phyloP scores from a whole-genome alignment of 306 rosid species.

The Rosa multiflora region DNA sequence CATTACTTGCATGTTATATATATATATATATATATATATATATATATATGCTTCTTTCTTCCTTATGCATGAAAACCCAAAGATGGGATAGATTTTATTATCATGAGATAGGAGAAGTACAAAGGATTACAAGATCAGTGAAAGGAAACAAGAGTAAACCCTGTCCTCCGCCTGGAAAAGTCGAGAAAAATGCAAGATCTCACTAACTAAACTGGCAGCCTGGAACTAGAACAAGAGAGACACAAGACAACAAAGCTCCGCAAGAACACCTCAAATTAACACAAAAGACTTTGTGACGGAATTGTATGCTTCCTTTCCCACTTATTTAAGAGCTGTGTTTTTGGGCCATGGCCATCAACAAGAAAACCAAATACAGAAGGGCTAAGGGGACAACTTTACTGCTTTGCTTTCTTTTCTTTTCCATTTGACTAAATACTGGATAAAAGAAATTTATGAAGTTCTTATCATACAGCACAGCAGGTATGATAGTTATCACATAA shows the following conservation, averaged over 20 bases:
- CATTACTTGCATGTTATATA: neutral
- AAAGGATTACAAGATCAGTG: neutral
- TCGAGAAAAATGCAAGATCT: neutral
- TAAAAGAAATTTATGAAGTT: neutral
- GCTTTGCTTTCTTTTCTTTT: neutral
- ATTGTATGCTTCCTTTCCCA: neutral
- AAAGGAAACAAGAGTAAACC: neutral
- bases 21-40: no score
- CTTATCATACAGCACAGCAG: neutral
- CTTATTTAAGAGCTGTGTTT: neutral
- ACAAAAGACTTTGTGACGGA: no score
- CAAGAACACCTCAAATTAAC: no score
- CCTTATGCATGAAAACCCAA: neutral
- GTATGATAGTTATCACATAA: neutral
- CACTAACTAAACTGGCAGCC: neutral
- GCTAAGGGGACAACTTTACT: neutral
- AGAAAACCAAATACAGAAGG: neutral
- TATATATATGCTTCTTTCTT: neutral
- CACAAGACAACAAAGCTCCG: neutral
- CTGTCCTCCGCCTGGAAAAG: neutral
- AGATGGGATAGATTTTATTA: neutral
- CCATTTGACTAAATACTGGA: neutral
- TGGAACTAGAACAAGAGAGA: neutral
- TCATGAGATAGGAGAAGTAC: neutral
- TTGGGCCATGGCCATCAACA: neutral